Percentiles rank a stretch among this genome's conserved stretches.
These are phyloP conservation scores for Populus hybrid DNA, from an alignment of 441 rosid species.

Conservation along the genomic window DNA sequence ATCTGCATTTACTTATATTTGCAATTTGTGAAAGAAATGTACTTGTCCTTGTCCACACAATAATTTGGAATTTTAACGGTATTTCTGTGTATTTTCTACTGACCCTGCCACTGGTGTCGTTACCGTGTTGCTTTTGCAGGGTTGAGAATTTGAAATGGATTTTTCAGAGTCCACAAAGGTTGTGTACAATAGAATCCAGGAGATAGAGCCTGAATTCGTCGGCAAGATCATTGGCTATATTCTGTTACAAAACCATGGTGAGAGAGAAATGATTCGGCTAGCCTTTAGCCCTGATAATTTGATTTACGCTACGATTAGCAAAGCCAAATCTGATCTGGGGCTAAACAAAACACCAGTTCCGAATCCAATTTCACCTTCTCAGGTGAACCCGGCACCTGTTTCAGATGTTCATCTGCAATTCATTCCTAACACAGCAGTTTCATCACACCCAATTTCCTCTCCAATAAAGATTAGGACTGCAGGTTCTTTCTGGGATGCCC, in stretches of 20 bases:
- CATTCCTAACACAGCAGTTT: slow-evolving; percentile 28
- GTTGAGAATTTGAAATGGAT: slow-evolving; percentile 53
- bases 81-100: neutral
- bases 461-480: slow-evolving; percentile 25
- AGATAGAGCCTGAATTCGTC: slow-evolving; percentile 78
- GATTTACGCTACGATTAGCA: slow-evolving; percentile 51
- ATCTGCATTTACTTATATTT: slow-evolving; percentile 20
- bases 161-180: slow-evolving; percentile 70
- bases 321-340: slow-evolving; percentile 63
- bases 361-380: slow-evolving; percentile 36
- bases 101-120: neutral
- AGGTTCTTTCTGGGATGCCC: slow-evolving; percentile 36
- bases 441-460: slow-evolving; percentile 27
- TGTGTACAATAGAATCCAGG: slow-evolving; percentile 73
- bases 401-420: slow-evolving; percentile 39
- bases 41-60: neutral
- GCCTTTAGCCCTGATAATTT: slow-evolving; percentile 72
- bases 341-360: slow-evolving; percentile 34
- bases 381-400: slow-evolving; percentile 29
- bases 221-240: slow-evolving; percentile 79
- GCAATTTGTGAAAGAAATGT: neutral
- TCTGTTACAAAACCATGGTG: slow-evolving; percentile 65
- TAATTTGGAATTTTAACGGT: neutral
- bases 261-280: slow-evolving; percentile 76
- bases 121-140: slow-evolving; percentile 28